These are phyloP conservation scores for Leucoagaricus sp. DNA, from an alignment of 1,284 basidiomycete species.

Conservation along the genomic window DNA sequence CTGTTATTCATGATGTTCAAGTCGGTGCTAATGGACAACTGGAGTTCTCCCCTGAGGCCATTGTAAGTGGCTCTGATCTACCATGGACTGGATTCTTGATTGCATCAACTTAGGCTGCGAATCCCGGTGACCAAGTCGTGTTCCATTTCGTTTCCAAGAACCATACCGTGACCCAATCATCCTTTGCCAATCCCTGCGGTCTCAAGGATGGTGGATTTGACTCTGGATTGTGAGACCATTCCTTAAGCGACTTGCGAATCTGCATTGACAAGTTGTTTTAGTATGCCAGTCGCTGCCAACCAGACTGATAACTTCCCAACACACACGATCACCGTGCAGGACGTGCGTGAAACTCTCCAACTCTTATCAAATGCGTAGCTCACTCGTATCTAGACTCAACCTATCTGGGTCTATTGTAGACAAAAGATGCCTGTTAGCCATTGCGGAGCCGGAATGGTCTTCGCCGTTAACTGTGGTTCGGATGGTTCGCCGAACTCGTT, in stretches of 20 bases:
- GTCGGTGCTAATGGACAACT: conserved; percentile 52
- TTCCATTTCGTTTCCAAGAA: conserved; percentile 60
- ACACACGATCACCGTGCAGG: conserved; percentile 54
- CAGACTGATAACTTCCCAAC: conserved; percentile 51
- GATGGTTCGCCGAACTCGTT: conserved; percentile 57
- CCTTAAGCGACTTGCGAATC: neutral
- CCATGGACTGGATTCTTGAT: conserved; percentile 1
- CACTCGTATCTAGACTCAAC: conserved; percentile 39
- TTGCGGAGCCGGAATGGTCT: conserved; percentile 66
- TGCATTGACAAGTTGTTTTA: conserved; percentile 24
- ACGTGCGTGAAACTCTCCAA: conserved; percentile 37
- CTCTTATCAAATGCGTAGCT: neutral
- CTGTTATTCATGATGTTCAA: conserved; percentile 49
- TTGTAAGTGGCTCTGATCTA: conserved; percentile 39
- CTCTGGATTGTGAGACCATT: conserved; percentile 56
- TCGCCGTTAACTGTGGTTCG: conserved; percentile 59
- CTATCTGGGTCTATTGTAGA: conserved; percentile 55
- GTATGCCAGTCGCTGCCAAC: conserved; percentile 52
- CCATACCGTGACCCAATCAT: conserved; percentile 60
- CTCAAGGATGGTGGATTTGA: conserved; percentile 50
- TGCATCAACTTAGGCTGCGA: conserved; percentile 33
- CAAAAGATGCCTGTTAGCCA: conserved; percentile 48
- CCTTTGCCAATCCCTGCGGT: conserved; percentile 54
- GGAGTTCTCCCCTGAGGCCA: conserved; percentile 49
- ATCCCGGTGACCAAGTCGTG: conserved; percentile 56